These are phyloP conservation scores for Penicillium longicatenatum DNA, from an alignment of 495 filamentous ascomycete species.

Conservation along the genomic window DNA sequence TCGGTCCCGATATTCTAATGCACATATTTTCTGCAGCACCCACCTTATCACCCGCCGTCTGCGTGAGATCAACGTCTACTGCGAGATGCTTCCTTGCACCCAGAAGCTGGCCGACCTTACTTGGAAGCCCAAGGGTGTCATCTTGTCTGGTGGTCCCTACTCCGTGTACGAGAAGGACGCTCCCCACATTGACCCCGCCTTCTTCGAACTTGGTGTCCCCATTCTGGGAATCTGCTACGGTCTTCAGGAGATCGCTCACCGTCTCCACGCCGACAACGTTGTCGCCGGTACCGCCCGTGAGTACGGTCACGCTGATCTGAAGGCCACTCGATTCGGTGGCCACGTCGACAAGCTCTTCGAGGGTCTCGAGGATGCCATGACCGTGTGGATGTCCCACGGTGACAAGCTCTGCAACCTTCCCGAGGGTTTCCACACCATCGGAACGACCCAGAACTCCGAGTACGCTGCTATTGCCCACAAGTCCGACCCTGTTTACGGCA, in stretches of 20 bases:
- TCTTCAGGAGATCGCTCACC: conserved; percentile 27
- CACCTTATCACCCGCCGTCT: conserved; percentile 79
- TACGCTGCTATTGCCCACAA: conserved; percentile 25
- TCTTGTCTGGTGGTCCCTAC: conserved; percentile 26
- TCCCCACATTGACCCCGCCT: conserved; percentile 29
- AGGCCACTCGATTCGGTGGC: conserved; percentile 14
- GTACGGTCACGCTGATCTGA: conserved; percentile 30
- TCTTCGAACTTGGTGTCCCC: conserved; percentile 27
- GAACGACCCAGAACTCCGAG: conserved; percentile 27
- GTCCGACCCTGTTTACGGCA: conserved; percentile 24
- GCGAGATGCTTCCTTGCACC: conserved; percentile 92
- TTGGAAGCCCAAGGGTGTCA: conserved; percentile 67
- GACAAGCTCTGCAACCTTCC: conserved; percentile 33
- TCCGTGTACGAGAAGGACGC: conserved; percentile 29
- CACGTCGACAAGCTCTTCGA: conserved; percentile 27
- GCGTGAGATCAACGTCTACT: conserved; percentile 80
- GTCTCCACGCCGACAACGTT: conserved; percentile 24
- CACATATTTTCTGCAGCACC: conserved; percentile 23
- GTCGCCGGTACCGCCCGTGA: conserved; percentile 24
- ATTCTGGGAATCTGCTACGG: conserved; percentile 28
- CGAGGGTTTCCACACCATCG: conserved; percentile 22
- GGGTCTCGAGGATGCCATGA: conserved; percentile 25
- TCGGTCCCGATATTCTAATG: neutral
- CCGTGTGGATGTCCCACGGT: conserved; percentile 32
- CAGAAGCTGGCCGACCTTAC: conserved; percentile 75